Evolutionary conservation across 2,329 filamentous ascomycete genomes (phyloP).

Genomic region (Colletotrichum sp.): DNA sequence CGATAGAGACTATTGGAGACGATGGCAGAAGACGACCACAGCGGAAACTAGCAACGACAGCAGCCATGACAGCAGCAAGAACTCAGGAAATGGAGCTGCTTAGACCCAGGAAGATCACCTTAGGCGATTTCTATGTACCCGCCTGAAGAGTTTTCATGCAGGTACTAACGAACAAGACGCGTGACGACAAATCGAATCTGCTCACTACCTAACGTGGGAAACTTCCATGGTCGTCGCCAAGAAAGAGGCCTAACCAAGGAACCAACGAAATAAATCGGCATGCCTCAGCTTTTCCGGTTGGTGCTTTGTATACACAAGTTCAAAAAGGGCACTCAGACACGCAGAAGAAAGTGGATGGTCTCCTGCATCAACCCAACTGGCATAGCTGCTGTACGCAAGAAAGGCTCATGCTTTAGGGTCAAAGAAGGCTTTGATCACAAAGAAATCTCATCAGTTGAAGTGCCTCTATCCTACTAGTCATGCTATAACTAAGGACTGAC

Average conservation of each 20-base stretch:
- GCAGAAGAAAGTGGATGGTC: neutral
- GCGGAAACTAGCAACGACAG: neutral
- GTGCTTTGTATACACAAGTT: neutral
- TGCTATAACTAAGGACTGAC: rapidly evolving
- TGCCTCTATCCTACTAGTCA: no score
- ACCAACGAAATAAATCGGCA: neutral
- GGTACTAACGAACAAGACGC: neutral
- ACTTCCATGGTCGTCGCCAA: neutral
- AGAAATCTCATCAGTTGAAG: neutral
- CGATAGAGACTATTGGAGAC: neutral
- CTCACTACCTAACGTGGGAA: rapidly evolving
- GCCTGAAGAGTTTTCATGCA: neutral
- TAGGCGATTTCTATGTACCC: no score
- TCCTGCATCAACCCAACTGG: neutral
- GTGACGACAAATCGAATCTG: neutral
- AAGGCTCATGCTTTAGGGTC: neutral
- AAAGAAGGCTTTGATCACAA: neutral
- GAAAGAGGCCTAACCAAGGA: neutral
- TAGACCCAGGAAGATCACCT: no score
- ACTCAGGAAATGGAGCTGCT: neutral
- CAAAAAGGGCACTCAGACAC: neutral
- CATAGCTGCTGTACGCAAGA: neutral
- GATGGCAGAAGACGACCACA: no score
- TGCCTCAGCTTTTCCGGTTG: neutral
- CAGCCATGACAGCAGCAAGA: neutral